Percentiles rank a stretch among this genome's conserved stretches.
Conservation (phyloP, 2,329 filamentous ascomycete genomes). For the Colletotrichum sojae region DNA sequence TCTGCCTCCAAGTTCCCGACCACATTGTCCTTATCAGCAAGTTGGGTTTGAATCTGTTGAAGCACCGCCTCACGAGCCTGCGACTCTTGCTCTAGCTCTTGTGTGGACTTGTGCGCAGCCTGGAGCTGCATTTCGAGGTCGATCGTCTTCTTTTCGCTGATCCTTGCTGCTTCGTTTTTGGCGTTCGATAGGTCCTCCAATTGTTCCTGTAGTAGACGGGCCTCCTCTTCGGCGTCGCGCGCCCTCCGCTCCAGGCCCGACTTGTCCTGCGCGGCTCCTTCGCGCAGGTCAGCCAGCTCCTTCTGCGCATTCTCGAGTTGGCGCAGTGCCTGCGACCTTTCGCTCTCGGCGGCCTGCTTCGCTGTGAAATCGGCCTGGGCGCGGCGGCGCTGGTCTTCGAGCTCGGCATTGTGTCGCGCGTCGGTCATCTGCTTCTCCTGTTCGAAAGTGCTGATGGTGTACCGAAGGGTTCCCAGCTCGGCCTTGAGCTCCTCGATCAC, state of each 20-base stretch:
- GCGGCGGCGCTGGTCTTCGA: constrained; percentile 83
- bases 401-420: constrained; percentile 85
- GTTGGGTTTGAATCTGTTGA: constrained; percentile 74
- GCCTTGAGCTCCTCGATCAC: constrained; percentile 86
- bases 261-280: constrained; percentile 67
- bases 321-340: constrained; percentile 63
- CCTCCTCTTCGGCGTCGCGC: constrained; percentile 80
- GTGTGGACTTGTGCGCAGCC: constrained; percentile 61
- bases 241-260: constrained; percentile 78
- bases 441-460: constrained; percentile 88
- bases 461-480: constrained; percentile 88
- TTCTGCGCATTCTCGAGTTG: constrained; percentile 65
- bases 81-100: constrained; percentile 73
- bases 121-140: constrained; percentile 69
- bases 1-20: constrained; percentile 85
- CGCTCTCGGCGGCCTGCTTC: constrained; percentile 71
- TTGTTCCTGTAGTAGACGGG: constrained; percentile 83
- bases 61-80: constrained; percentile 69
- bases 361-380: constrained; percentile 89
- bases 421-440: constrained; percentile 88
- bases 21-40: constrained; percentile 78
- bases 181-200: constrained; percentile 77
- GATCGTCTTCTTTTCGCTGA: constrained; percentile 66
- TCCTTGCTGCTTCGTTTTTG: constrained; percentile 79
- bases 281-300: constrained; percentile 68